These are phyloP conservation scores for Tricholoma bakamatsutake DNA, from an alignment of 768 basidiomycete genomes.

Conservation along the genomic window DNA sequence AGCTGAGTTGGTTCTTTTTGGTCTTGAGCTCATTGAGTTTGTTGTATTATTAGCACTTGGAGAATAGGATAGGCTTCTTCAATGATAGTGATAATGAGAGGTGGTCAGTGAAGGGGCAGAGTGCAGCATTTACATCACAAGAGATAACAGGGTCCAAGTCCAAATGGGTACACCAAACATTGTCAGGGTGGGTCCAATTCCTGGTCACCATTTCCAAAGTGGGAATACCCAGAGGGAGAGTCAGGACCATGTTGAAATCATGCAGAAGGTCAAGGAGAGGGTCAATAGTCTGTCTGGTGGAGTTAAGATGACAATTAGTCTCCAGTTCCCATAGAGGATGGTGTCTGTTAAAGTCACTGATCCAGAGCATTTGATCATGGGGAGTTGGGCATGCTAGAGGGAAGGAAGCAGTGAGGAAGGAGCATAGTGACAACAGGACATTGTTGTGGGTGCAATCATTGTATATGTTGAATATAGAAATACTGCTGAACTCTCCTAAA, in stretches of 20 bases:
- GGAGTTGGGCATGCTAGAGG: not conserved
- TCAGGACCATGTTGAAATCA: too few species aligned
- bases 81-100: conserved; percentile 20
- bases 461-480: conserved; percentile 2
- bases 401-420: not conserved
- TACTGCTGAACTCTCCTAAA: not conserved
- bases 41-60: conserved; percentile 18
- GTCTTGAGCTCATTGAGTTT: conserved; percentile 13
- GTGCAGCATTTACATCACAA: not conserved
- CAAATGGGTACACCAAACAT: too few species aligned
- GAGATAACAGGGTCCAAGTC: too few species aligned
- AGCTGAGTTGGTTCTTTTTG: not conserved
- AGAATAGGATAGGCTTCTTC: conserved; percentile 9
- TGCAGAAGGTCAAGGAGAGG: conserved; percentile 3
- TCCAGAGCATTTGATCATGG: not conserved
- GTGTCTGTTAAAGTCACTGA: not conserved
- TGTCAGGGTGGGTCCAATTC: too few species aligned
- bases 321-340: conserved; percentile 5
- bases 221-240: too few species aligned
- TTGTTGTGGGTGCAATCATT: conserved; percentile 4
- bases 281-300: not conserved
- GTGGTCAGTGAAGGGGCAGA: conserved; percentile 25
- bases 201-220: too few species aligned
- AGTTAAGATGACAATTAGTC: conserved; percentile 3
- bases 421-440: not conserved